Percentiles rank a stretch among this genome's conserved stretches.
Conservation (phyloP, 2,329 filamentous ascomycete genomes). For the Ophiostoma ulmi region DNA sequence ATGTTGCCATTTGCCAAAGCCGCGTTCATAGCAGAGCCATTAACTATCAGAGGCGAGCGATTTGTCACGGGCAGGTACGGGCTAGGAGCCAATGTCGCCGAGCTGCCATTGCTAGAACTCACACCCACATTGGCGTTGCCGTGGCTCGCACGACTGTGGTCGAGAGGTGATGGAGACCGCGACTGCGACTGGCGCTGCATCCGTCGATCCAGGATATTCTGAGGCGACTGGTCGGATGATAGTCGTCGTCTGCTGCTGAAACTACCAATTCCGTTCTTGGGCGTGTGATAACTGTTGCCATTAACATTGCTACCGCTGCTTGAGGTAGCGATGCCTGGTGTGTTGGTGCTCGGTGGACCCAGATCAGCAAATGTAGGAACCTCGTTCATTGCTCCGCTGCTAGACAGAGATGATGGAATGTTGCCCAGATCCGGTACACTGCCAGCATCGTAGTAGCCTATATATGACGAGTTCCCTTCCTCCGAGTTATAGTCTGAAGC, state of each 20-base stretch:
- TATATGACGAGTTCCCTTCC: slow-evolving; percentile 41
- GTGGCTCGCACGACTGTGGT: slow-evolving; percentile 45
- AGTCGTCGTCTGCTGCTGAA: slow-evolving; percentile 38
- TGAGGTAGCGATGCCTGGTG: neutral
- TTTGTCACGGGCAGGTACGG: slow-evolving; percentile 36
- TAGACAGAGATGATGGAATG: slow-evolving; percentile 13
- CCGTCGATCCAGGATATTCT: slow-evolving; percentile 49
- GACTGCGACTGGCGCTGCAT: slow-evolving; percentile 52
- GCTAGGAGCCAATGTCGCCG: slow-evolving; percentile 39
- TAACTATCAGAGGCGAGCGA: slow-evolving; percentile 28
- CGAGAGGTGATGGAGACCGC: slow-evolving; percentile 51
- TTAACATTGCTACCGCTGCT: neutral
- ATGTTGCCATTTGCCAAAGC: neutral
- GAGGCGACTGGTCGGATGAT: slow-evolving; percentile 51
- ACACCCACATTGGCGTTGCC: slow-evolving; percentile 32
- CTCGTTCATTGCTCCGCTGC: slow-evolving; percentile 35
- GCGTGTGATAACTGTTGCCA: neutral
- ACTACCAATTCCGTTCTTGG: slow-evolving; percentile 4
- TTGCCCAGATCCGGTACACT: slow-evolving; percentile 18
- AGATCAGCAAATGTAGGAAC: slow-evolving; percentile 47
- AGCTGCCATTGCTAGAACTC: slow-evolving; percentile 34
- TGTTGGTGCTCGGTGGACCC: slow-evolving; percentile 28
- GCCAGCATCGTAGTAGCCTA: slow-evolving; percentile 37
- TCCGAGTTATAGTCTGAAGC: slow-evolving; percentile 43
- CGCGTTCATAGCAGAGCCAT: slow-evolving; percentile 36